Evolutionary conservation across 768 basidiomycete species (phyloP).

Genomic region (Neoboletus subvelutipes): DNA sequence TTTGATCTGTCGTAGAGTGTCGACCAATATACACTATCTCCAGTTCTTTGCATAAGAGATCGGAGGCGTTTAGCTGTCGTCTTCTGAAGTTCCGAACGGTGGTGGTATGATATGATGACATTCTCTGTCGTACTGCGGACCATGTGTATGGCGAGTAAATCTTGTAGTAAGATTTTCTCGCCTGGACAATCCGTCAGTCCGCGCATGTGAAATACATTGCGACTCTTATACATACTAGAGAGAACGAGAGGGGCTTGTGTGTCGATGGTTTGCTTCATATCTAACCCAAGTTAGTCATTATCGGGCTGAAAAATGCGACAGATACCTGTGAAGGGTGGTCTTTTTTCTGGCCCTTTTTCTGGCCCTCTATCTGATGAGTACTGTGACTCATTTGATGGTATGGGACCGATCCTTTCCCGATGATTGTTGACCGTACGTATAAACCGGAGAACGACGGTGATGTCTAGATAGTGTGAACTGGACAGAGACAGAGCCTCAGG

Average conservation of each 20-base stretch:
- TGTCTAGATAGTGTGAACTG: slow-evolving; percentile 30
- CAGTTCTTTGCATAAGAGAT: slow-evolving; percentile 32
- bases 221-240: slow-evolving; percentile 11
- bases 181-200: slow-evolving; percentile 6
- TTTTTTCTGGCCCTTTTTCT: slow-evolving; percentile 10
- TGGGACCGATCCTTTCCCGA: slow-evolving; percentile 7
- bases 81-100: slow-evolving; percentile 22
- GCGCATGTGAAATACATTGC: not conserved
- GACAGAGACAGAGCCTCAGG: not conserved
- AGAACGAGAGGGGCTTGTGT: slow-evolving; percentile 35
- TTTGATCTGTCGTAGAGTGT: slow-evolving; percentile 32
- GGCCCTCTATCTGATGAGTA: slow-evolving; percentile 3
- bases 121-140: slow-evolving; percentile 28
- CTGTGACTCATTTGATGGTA: slow-evolving; percentile 18
- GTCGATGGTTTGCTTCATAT: slow-evolving; percentile 29
- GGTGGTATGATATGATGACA: slow-evolving; percentile 39
- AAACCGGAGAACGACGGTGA: slow-evolving; percentile 44
- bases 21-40: slow-evolving; percentile 38
- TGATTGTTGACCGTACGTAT: slow-evolving; percentile 38
- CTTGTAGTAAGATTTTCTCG: slow-evolving; percentile 30
- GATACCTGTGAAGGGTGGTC: slow-evolving; percentile 16
- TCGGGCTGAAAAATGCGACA: not conserved
- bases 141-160: slow-evolving; percentile 42
- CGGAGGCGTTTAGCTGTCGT: slow-evolving; percentile 30
- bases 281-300: slow-evolving; percentile 8